Evolutionary conservation across 495 filamentous ascomycete species (phyloP), one percentile per base, ranked within the genome.

Genomic region (Clavariopsis aquatica): DNA sequence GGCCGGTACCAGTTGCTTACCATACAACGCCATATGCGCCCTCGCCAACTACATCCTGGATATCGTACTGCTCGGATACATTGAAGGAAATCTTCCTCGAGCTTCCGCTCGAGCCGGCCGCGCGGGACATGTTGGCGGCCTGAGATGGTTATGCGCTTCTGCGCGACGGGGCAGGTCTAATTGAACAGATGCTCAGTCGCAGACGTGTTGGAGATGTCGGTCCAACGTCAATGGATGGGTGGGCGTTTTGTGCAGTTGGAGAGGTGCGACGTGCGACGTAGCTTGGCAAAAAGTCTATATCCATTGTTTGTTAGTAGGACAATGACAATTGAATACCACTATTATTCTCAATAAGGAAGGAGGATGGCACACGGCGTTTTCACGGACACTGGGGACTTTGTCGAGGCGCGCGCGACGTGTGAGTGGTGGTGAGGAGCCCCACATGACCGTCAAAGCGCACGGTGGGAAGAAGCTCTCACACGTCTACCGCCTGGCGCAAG

Each of bases 81-180:
- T 99, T 99, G 86, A 99, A 99, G 47, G 92, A 96, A 75, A 99
- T 99, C 85, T 98, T 99, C 64, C 95, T 84, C 71, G 94, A 96
- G 65, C 62, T 66, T 28, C 73, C 72, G 64, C 70, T 68, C 65
- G 61, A 20, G 49, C 69, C 63, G 24, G 69, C 34, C 49, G 60
- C 65, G 57, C 69, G 68, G 62, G 68, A 70, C 68, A 70, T 70
- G 51, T 29, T 60, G 64, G 58, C 55, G 57, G 27, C 31, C 52
- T 28, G 26, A 28, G 28, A 22, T 9, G 41, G 15, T 31, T 45
- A 54, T 66, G 63, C 67, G 67, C 63, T 26, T 17, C 17, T 55
- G 67, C 67, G 67, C 63, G 57, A 23, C 49, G 26, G 15, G 26
- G 12, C 10, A 20, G 52, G 27, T 45, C 27, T 22, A 43, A 20